Base-by-base conservation (phyloP, 805 yeast species). In the Zygosaccharomyces bisporus region DNA sequence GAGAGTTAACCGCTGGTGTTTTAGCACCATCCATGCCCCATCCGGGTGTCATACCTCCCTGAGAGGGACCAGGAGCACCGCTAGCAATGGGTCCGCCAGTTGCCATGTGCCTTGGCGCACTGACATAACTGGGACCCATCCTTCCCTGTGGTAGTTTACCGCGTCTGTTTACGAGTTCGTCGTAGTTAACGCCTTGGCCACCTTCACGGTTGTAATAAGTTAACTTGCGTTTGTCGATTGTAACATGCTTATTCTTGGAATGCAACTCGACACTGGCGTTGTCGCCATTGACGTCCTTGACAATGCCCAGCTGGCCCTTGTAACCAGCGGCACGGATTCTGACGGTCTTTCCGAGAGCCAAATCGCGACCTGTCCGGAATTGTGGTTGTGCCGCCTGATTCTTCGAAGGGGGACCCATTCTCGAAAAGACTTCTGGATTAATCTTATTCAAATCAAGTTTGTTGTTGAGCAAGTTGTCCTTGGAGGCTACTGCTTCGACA, bases 261-360 rank as follows among this genome's bases (percentile, higher is more conserved):
- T 93, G 98, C 52, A 93, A 75, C 68, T 93, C 99, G 34, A 93
- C 86, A 48, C 97, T 78, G 1, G 97, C 98, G 54, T 76, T 78
- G 10, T 84, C 84, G 50, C 95, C 99, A 56, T 88, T 93, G 7
- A 96, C 88, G 61, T 93, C 98, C 54, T 86, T 84, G 34, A 93
- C 87, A 52, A 87, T 85, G 63, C 99, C 99, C 70, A 83, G 81
- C 54, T 88, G 80, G 36, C 99, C 98, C 69, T 93, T 93, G 65
- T 91, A 88, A 38, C 79, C 80, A 23, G 95, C 93, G n/a, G 96
- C 88, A 58, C 85, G 81, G 39, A 93, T 85, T 52, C 88, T 79
- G 17, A 93, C 96, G 46, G 84, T 83, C 60, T 87, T 88, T 54
- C 87, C 85, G 29, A 93, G 60, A 21, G 95, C 79, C 38, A 78